Percentiles rank a stretch among this genome's conserved stretches.
Evolutionary conservation across 1,284 basidiomycete species (phyloP).

Genomic region (Heterobasidion parviporum): DNA sequence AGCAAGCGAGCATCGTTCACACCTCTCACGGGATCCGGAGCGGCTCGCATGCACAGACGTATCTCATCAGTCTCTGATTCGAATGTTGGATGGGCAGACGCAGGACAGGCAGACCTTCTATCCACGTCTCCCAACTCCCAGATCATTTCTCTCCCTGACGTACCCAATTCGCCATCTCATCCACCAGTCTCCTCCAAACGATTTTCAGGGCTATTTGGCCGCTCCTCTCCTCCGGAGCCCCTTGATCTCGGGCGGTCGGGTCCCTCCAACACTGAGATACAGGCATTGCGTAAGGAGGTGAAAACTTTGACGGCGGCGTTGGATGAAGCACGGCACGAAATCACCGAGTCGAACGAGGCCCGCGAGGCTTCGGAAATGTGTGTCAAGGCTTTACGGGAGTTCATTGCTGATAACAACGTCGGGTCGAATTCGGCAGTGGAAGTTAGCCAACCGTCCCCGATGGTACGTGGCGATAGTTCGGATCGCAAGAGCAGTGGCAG

Average conservation of each 20-base stretch:
- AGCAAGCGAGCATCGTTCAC: constrained; percentile 66
- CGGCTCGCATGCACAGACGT: constrained; percentile 45
- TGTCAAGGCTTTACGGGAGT: constrained; percentile 73
- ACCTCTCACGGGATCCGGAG: constrained; percentile 50
- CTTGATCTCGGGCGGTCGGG: constrained; percentile 6
- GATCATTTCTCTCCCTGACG: constrained; percentile 14
- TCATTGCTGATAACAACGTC: constrained; percentile 72
- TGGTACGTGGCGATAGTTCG: constrained; percentile 9
- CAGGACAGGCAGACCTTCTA: constrained; percentile 11
- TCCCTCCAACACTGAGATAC: constrained; percentile 26
- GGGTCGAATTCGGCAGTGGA: constrained; percentile 26
- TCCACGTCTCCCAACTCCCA: constrained; percentile 19
- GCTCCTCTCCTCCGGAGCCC: constrained; percentile 18
- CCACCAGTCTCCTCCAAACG: constrained; percentile 30
- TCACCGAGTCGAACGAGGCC: constrained; percentile 75
- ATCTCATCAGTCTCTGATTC: constrained; percentile 62
- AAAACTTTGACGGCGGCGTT: constrained; percentile 48
- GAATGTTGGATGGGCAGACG: constrained; percentile 16
- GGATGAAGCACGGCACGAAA: constrained; percentile 54
- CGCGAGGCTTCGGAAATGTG: constrained; percentile 83
- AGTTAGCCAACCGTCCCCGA: constrained; percentile 12
- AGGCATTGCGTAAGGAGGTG: constrained; percentile 57
- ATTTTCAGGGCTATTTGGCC: constrained; percentile 44
- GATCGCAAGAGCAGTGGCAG: constrained; percentile 3
- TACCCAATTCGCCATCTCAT: constrained; percentile 8